Conservation (phyloP, 176 grass and related monocot species). For the Aegilops umbellulata region DNA sequence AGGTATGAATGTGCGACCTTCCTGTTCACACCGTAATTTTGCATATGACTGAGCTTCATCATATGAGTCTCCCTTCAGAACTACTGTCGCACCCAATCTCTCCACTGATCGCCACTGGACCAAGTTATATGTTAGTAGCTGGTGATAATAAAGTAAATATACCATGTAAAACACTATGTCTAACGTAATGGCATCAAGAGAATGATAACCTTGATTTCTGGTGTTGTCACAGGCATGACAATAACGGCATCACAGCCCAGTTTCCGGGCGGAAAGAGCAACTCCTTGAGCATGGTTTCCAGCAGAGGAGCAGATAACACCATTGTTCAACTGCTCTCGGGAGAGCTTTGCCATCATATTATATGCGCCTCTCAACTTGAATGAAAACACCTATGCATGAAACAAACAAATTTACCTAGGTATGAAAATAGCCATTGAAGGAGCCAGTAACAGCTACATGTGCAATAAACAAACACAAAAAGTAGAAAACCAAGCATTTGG, state of each 20-base stretch:
- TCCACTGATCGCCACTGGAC: conserved; percentile 90
- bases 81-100: conserved; percentile 83
- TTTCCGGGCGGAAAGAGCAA: conserved; percentile 81
- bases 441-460: not conserved
- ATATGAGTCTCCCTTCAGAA: conserved; percentile 86
- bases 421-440: not conserved
- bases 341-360: conserved; percentile 98
- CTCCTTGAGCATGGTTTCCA: conserved; percentile 99
- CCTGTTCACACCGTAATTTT: conserved; percentile 73
- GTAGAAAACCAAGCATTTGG: not conserved
- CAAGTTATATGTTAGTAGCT: conserved; percentile 18
- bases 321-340: conserved; percentile 66
- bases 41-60: conserved; percentile 95
- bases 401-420: not conserved
- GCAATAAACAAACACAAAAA: not conserved
- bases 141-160: not conserved
- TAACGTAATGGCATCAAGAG: not conserved
- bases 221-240: conserved; percentile 97
- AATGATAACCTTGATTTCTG: conserved; percentile 88
- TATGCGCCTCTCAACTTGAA: conserved; percentile 99
- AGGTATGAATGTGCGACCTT: conserved; percentile 88
- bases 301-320: conserved; percentile 99
- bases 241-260: conserved; percentile 93
- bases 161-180: not conserved
- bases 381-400: conserved; percentile 76